These are phyloP conservation scores for Russula griseocarnosa DNA, from an alignment of 768 basidiomycete species.

Conservation along the genomic window DNA sequence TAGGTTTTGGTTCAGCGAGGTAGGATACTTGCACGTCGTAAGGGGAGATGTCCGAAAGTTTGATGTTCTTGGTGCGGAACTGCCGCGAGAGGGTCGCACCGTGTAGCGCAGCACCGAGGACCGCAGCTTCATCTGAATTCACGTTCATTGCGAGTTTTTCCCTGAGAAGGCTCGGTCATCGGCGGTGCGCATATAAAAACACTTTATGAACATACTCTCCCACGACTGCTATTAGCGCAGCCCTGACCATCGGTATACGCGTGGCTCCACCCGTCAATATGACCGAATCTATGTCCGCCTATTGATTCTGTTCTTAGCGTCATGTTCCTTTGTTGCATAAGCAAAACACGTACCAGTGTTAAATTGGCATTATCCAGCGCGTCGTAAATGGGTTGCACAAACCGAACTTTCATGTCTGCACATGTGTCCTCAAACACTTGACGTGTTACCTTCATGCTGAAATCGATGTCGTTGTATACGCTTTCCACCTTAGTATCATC, in stretches of 20 bases:
- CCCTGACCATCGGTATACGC: conserved; percentile 87
- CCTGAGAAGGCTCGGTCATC: conserved; percentile 34
- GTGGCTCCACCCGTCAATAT: conserved; percentile 92
- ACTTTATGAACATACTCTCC: conserved; percentile 54
- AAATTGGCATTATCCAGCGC: conserved; percentile 66
- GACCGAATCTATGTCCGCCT: conserved; percentile 80
- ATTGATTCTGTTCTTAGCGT: conserved; percentile 16
- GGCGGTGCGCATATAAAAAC: not conserved
- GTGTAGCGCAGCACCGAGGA: conserved; percentile 88
- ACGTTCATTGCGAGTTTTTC: conserved; percentile 90
- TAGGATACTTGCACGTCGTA: conserved; percentile 82
- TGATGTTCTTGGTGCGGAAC: conserved; percentile 94
- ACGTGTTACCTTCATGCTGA: conserved; percentile 71
- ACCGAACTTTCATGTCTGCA: conserved; percentile 58
- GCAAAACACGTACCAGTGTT: conserved; percentile 48
- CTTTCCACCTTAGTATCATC: conserved; percentile 68
- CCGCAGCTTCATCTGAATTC: conserved; percentile 94
- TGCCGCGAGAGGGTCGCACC: conserved; percentile 84
- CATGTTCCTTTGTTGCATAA: not conserved
- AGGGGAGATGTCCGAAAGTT: conserved; percentile 65
- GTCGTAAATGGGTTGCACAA: conserved; percentile 68
- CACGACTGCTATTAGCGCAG: conserved; percentile 70
- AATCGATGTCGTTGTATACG: conserved; percentile 86
- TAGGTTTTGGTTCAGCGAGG: conserved; percentile 53
- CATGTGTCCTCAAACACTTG: conserved; percentile 74